Conservation (phyloP, 139 green algal species). For the Chlorella sp. region DNA sequence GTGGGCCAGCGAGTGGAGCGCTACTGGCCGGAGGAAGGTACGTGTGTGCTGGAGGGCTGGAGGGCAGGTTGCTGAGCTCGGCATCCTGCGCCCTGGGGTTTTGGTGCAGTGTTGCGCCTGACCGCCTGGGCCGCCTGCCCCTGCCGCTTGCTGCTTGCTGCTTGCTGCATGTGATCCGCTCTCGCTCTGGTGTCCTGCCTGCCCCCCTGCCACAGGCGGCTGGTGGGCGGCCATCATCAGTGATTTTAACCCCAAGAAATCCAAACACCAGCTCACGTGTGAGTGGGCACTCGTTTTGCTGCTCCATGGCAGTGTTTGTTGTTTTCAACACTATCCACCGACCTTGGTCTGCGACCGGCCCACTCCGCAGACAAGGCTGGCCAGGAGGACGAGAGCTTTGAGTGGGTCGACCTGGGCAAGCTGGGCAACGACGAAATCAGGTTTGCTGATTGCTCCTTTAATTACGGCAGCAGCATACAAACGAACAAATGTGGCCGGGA, state of each 20-base stretch:
- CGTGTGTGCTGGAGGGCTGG: neutral
- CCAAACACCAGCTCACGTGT: constrained; percentile 54
- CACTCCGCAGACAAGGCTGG: constrained; percentile 27
- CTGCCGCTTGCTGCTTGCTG: no score
- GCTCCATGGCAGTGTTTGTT: no score
- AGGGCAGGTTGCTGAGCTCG: no score
- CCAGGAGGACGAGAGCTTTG: constrained; percentile 51
- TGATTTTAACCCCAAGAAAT: constrained; percentile 29
- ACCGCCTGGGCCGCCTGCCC: no score
- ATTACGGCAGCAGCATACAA: no score
- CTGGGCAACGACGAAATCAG: constrained; percentile 47
- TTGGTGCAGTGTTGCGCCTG: no score
- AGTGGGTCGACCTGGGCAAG: constrained; percentile 53
- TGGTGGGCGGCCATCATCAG: constrained; percentile 59
- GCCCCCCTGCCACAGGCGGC: constrained; percentile 26
- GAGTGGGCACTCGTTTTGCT: no score
- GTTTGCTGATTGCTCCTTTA: neutral
- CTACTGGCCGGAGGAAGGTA: constrained; percentile 59
- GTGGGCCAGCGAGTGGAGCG: constrained; percentile 53
- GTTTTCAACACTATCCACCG: no score
- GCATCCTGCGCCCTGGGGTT: no score
- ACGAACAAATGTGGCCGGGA: no score
- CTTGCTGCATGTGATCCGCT: no score
- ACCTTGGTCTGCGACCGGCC: no score
- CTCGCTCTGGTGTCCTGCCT: neutral